Evolutionary conservation across 305 asterid genomes (phyloP).

Genomic region (Withania somnifera): DNA sequence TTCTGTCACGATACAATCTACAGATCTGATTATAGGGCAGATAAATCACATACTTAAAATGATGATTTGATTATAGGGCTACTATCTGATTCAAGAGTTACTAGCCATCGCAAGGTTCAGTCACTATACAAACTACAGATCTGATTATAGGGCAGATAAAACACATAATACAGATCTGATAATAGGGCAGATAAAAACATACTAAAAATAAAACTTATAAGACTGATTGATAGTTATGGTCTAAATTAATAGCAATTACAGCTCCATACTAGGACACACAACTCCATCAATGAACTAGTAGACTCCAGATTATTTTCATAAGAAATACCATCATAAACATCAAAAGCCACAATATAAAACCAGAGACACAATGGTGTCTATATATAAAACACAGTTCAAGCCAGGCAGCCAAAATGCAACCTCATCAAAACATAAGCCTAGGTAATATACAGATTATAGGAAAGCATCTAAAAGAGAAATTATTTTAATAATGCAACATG

Average conservation of each 20-base stretch:
- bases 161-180: no score
- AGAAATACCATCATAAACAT: not conserved
- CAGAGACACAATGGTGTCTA: not conserved
- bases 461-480: not conserved
- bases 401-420: constrained; percentile 2
- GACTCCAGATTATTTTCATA: not conserved
- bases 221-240: not conserved
- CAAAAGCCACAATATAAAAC: not conserved
- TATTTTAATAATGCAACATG: not conserved
- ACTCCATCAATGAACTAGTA: not conserved
- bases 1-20: no score
- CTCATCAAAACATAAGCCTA: not conserved
- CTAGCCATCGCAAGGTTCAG: no score
- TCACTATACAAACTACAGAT: no score
- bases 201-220: not conserved
- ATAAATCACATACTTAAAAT: no score
- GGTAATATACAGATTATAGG: not conserved
- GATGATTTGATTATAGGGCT: no score
- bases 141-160: no score
- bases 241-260: not conserved
- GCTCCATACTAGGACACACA: not conserved
- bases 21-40: no score
- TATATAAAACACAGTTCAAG: not conserved
- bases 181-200: not conserved
- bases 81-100: no score